These are phyloP conservation scores for Candolleomyces eurysporus DNA, from an alignment of 768 basidiomycete species.

Conservation along the genomic window DNA sequence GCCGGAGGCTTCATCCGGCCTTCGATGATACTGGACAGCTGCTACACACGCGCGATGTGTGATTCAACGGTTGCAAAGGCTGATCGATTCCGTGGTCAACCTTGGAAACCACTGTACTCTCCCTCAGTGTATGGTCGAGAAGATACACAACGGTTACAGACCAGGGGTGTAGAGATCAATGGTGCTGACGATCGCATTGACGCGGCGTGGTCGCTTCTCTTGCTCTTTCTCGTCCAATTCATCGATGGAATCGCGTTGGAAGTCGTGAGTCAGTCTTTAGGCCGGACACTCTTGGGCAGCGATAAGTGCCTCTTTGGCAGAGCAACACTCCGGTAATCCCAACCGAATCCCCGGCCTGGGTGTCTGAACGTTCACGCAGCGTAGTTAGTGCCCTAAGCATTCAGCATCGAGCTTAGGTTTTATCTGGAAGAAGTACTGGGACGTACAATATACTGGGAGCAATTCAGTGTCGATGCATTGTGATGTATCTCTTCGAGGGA, in stretches of 20 bases:
- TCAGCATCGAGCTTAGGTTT: background rate
- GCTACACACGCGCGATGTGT: conserved; percentile 35
- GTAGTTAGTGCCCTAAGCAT: conserved; percentile 38
- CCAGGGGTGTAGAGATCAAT: conserved; percentile 40
- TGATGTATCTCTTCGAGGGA: background rate
- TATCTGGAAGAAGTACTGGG: background rate
- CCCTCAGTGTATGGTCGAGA: background rate
- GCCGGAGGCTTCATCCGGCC: conserved; percentile 27
- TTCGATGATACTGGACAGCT: conserved; percentile 11
- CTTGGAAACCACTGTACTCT: conserved; percentile 46
- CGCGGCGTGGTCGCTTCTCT: conserved; percentile 21
- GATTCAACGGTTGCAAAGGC: conserved; percentile 41
- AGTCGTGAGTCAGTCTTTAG: conserved; percentile 29
- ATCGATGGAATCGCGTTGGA: conserved; percentile 21
- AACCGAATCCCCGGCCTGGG: conserved; percentile 37
- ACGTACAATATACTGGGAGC: conserved; percentile 1
- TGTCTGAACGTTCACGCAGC: conserved; percentile 36
- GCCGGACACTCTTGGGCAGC: conserved; percentile 44
- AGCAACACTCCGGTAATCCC: conserved; percentile 37
- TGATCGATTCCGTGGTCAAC: conserved; percentile 39
- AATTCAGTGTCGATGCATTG: background rate
- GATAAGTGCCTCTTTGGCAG: conserved; percentile 47
- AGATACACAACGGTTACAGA: conserved; percentile 19
- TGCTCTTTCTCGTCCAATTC: conserved; percentile 26
- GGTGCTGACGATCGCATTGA: conserved; percentile 33